phyloP scores from a whole-genome alignment of 371 early-diverging fungal genomes.

The Batkoa obscura region DNA sequence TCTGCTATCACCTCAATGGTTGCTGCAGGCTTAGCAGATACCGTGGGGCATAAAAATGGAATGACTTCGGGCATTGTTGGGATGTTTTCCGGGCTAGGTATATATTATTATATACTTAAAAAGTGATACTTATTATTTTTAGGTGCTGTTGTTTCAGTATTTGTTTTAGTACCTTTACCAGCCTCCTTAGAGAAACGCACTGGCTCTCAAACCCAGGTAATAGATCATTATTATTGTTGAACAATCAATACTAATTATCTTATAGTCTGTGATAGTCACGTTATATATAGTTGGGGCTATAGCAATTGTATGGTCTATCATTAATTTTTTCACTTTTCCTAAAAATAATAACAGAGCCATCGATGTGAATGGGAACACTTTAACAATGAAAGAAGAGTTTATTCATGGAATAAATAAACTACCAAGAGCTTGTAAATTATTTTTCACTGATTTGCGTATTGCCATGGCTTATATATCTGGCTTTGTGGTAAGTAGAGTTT shows the following conservation, averaged over 20 bases:
- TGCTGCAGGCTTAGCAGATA: slow-evolving; percentile 30
- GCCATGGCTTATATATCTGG: slow-evolving; percentile 34
- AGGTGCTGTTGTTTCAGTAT: slow-evolving; percentile 1
- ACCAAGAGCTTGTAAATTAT: slow-evolving; percentile 8
- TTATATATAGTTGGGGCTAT: slow-evolving; percentile 8
- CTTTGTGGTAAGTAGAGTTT: slow-evolving; percentile 24
- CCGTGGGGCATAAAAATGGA: slow-evolving; percentile 24
- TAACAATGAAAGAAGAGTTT: neutral
- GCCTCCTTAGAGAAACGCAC: neutral
- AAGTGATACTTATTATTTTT: neutral
- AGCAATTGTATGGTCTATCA: neutral
- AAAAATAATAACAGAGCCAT: neutral
- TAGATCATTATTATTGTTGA: neutral
- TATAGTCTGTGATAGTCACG: neutral
- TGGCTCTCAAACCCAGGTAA: slow-evolving; percentile 6
- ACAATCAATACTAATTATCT: neutral
- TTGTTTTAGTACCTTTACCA: slow-evolving; percentile 1
- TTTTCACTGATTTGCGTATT: slow-evolving; percentile 32
- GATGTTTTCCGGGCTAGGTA: slow-evolving; percentile 27
- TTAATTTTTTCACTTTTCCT: neutral
- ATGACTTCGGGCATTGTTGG: slow-evolving; percentile 27
- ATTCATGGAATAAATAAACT: neutral
- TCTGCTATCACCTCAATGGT: slow-evolving; percentile 50
- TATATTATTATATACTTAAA: no score
- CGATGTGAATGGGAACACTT: neutral